Base-by-base conservation (phyloP, 2,329 filamentous ascomycete genomes). In the Helotiales sp. region DNA sequence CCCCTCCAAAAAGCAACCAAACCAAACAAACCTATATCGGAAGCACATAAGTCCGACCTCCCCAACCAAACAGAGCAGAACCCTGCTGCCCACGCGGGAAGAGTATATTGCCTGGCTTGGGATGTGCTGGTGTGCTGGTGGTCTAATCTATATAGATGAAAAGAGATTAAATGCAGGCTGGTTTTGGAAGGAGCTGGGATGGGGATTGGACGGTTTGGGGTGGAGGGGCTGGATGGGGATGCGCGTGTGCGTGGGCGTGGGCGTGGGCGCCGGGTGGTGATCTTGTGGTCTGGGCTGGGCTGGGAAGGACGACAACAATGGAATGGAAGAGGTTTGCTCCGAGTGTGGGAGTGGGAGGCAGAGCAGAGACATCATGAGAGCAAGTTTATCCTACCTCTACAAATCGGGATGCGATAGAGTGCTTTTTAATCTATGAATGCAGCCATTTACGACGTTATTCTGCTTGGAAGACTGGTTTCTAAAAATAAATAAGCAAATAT, bases 281-380 rank as follows among this genome's bases (percentile, higher is more conserved):
- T 45, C 40, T 45, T 45, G 40, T 45, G 40, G 40, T 20, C 40
- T 20, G 40, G 26, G 52, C 30, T 34, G 32, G 24, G 15, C 52
- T 22, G 28, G 50, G 17, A n/a, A 17, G 28, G 17, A 34, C 15
- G 28, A 34, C 8, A n/a, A 45, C 3, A 24, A 13, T 34, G 52
- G 30, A 15, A 20, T 40, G 54, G 54, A 57, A 37, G 32, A 57
- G 54, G 54, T 37, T 57, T 57, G 54, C 54, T 40, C 30, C 54
- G 54, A 50, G 32, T 8, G 1, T 8, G 52, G 15, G 24, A 30
- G 28, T n/a, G n/a, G n/a, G n/a, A n/a, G 17, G 30, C 2, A n/a
- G n/a, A n/a, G n/a, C n/a, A n/a, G 52, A n/a, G 49, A 52, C 13
- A 11, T 55, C 52, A 55, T 28, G 22, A 34, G 52, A 55, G 52